These are phyloP conservation scores for Claviceps maximensis DNA, from an alignment of 2,329 filamentous ascomycete genomes.

Conservation along the genomic window DNA sequence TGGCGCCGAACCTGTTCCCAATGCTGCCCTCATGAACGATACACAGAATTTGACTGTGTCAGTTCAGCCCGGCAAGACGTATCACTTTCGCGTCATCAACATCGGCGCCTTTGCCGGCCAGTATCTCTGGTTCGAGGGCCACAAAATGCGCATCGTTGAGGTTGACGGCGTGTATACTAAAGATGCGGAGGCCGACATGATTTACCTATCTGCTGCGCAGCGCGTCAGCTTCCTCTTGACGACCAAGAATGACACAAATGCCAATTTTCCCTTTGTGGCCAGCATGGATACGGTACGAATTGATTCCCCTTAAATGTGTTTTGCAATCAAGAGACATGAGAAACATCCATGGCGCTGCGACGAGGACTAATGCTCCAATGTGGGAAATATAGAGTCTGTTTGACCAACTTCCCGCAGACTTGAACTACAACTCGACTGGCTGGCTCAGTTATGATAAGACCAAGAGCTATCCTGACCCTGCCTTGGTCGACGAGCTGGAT, in stretches of 20 bases:
- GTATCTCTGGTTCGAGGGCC: conserved; percentile 53
- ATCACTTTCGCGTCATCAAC: conserved; percentile 60
- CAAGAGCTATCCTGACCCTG: conserved; percentile 34
- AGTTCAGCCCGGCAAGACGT: conserved; percentile 55
- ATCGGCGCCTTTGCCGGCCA: conserved; percentile 58
- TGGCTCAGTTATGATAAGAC: conserved; percentile 45
- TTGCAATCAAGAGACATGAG: neutral
- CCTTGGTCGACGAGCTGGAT: conserved; percentile 45
- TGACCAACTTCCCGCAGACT: conserved; percentile 48
- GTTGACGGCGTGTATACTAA: conserved; percentile 61
- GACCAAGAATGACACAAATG: conserved; percentile 44
- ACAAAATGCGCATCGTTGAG: conserved; percentile 57
- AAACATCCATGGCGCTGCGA: neutral
- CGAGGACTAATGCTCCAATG: neutral
- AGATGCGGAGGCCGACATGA: conserved; percentile 42
- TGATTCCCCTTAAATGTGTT: neutral
- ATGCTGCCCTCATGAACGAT: conserved; percentile 60
- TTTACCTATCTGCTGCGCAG: conserved; percentile 57
- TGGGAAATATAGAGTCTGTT: conserved; percentile 42
- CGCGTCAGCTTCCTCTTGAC: conserved; percentile 50
- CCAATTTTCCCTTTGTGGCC: conserved; percentile 54
- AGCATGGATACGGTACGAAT: conserved; percentile 52
- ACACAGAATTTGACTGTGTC: conserved; percentile 44
- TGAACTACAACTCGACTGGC: conserved; percentile 58
- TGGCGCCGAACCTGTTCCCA: conserved; percentile 51